Percentiles rank a stretch among this genome's conserved stretches.
phyloP scores from a whole-genome alignment of 2,329 filamentous ascomycete species.

The Volutella citrinella region DNA sequence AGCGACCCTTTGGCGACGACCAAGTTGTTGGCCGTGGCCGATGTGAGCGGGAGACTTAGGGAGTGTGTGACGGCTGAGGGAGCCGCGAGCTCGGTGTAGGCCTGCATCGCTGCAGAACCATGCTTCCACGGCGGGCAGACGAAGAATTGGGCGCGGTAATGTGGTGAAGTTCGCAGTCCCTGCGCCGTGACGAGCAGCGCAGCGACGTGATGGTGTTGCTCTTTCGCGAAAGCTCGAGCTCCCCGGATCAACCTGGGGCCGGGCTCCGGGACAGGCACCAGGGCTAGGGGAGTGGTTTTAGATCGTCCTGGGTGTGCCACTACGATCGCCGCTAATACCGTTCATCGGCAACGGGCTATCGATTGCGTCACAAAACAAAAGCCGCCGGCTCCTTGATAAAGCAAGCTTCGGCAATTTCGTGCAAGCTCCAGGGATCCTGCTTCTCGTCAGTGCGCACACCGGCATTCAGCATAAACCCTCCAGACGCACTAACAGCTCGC shows the following conservation, averaged over 20 bases:
- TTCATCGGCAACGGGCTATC: not conserved
- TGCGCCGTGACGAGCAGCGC: conserved; percentile 4
- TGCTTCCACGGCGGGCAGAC: conserved; percentile 27
- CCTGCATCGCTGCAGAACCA: conserved; percentile 70
- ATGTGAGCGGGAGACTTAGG: conserved; percentile 73
- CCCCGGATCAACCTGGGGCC: not conserved
- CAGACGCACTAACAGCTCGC: too few relatives aligned
- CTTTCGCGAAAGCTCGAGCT: conserved; percentile 7
- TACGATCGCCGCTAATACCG: too few relatives aligned
- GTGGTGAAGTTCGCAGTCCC: not conserved
- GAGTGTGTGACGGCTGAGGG: conserved; percentile 93
- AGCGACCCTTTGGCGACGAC: conserved; percentile 89
- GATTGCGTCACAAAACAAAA: not conserved
- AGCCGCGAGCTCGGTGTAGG: conserved; percentile 92
- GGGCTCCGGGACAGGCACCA: not conserved
- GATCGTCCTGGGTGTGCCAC: too few relatives aligned
- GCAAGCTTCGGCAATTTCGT: not conserved
- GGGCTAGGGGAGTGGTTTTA: not conserved
- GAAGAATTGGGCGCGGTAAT: conserved; percentile 14
- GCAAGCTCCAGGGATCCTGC: not conserved
- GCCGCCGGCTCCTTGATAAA: not conserved
- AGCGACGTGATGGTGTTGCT: not conserved
- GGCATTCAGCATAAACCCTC: too few relatives aligned
- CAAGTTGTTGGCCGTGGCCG: conserved; percentile 75
- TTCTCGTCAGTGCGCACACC: too few relatives aligned